Conservation (phyloP, 2,329 filamentous ascomycete genomes). For the Aulographum hederae region DNA sequence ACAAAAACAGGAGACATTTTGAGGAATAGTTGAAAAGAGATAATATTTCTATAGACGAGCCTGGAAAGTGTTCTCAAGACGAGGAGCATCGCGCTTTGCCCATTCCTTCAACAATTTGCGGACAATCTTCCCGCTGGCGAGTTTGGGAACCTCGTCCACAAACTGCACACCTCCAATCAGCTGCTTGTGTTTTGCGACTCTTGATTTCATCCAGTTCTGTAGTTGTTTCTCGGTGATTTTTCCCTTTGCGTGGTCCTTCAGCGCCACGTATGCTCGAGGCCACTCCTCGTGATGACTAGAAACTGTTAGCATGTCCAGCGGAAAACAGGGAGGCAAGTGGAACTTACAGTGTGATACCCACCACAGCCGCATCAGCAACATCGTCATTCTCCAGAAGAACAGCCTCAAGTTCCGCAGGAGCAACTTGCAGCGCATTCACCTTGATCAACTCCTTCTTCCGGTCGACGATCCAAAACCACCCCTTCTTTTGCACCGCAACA, state of each 20-base stretch:
- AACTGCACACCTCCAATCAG: constrained; percentile 34
- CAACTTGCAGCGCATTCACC: constrained; percentile 21
- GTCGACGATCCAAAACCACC: constrained; percentile 19
- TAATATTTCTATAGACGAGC: constrained; percentile 2
- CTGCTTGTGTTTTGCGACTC: constrained; percentile 33
- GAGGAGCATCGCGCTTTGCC: constrained; percentile 32
- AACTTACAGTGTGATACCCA: constrained; percentile 30
- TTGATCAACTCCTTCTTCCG: constrained; percentile 23
- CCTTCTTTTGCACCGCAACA: constrained; percentile 14
- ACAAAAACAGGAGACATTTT: too few species aligned
- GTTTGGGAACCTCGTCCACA: constrained; percentile 37
- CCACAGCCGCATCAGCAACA: constrained; percentile 35
- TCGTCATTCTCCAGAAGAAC: constrained; percentile 32
- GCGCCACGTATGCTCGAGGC: constrained; percentile 33
- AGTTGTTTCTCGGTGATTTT: constrained; percentile 13
- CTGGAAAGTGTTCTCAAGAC: constrained; percentile 4
- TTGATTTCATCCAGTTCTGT: constrained; percentile 20
- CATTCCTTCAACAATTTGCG: constrained; percentile 37
- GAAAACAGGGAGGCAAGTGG: too few species aligned
- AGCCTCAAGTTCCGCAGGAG: constrained; percentile 25
- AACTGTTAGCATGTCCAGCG: constrained; percentile 1
- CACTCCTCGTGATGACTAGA: constrained; percentile 28
- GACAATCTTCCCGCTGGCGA: constrained; percentile 39
- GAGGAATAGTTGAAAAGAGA: too few species aligned
- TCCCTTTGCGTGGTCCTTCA: constrained; percentile 27